These are phyloP conservation scores for Wickerhamiella cacticola DNA, from an alignment of 805 yeast species.

Conservation along the genomic window DNA sequence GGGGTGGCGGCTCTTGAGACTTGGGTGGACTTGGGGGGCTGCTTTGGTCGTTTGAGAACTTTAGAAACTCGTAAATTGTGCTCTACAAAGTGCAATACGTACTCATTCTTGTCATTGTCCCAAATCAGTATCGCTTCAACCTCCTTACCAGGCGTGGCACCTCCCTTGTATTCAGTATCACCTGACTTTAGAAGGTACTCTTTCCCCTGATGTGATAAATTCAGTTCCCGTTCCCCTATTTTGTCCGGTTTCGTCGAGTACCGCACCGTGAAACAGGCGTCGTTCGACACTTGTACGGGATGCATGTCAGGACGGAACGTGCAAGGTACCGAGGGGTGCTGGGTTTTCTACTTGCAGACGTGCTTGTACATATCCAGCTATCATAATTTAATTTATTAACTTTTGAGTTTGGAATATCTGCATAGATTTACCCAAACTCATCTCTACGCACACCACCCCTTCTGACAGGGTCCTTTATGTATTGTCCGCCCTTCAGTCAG, in stretches of 20 bases:
- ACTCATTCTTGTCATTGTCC: not conserved
- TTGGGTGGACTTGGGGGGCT: not conserved
- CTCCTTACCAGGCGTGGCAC: constrained; percentile 2
- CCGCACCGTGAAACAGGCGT: constrained; percentile 10
- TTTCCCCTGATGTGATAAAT: not conserved
- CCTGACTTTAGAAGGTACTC: constrained; percentile 1
- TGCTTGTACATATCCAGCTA: no score
- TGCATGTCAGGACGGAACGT: constrained; percentile 9
- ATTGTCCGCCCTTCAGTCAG: no score
- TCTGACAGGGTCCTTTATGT: no score
- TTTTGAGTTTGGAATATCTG: no score
- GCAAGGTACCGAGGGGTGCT: not conserved
- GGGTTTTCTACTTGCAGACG: no score
- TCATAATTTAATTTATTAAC: no score
- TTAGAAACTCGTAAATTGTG: constrained; percentile 1
- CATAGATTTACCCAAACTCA: no score
- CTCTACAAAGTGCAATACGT: constrained; percentile 3
- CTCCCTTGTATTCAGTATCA: constrained; percentile 2
- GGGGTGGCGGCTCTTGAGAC: constrained; percentile 4
- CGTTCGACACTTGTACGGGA: constrained; percentile 6
- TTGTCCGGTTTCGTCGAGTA: constrained; percentile 6
- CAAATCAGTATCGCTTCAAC: constrained; percentile 10
- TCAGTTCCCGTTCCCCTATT: not conserved
- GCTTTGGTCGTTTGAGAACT: not conserved
- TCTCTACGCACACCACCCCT: no score